phyloP scores from a whole-genome alignment of 2,329 filamentous ascomycete species.

The Rhinocladiella similis region DNA sequence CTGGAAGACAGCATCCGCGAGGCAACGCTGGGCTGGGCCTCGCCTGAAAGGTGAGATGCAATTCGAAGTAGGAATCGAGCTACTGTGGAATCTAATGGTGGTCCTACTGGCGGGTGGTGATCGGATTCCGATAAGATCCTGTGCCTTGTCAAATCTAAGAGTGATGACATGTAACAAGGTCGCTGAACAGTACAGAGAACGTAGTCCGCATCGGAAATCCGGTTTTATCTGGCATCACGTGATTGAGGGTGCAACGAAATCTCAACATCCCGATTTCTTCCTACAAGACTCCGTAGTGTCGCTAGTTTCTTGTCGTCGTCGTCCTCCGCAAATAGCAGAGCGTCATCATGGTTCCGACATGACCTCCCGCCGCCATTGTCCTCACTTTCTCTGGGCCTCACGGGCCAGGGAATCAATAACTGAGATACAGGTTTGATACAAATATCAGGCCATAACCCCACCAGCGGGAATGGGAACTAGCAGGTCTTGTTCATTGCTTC shows the following conservation, averaged over 20 bases:
- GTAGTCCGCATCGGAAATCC: too few relatives aligned
- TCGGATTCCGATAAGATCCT: too few relatives aligned
- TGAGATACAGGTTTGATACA: neutral
- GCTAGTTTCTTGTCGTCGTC: slow-evolving; percentile 8
- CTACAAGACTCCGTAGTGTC: slow-evolving; percentile 8
- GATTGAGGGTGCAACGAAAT: neutral
- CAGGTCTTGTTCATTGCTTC: neutral
- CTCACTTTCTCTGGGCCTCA: neutral
- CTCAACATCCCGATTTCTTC: too few relatives aligned
- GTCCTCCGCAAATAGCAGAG: slow-evolving; percentile 14
- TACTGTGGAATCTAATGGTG: neutral
- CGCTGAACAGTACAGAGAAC: too few relatives aligned
- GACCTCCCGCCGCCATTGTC: neutral
- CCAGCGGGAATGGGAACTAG: neutral
- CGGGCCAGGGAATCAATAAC: neutral
- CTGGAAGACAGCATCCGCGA: slow-evolving; percentile 18
- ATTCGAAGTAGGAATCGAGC: neutral
- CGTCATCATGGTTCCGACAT: slow-evolving; percentile 11
- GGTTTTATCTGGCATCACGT: neutral
- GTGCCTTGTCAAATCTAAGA: too few relatives aligned
- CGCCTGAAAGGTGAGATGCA: too few relatives aligned
- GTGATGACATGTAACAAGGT: too few relatives aligned
- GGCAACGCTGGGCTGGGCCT: slow-evolving; percentile 6
- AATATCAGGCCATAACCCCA: neutral
- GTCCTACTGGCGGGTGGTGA: too few relatives aligned